phyloP scores from a whole-genome alignment of 2,329 filamentous ascomycete species.

The Xylaria sp. region DNA sequence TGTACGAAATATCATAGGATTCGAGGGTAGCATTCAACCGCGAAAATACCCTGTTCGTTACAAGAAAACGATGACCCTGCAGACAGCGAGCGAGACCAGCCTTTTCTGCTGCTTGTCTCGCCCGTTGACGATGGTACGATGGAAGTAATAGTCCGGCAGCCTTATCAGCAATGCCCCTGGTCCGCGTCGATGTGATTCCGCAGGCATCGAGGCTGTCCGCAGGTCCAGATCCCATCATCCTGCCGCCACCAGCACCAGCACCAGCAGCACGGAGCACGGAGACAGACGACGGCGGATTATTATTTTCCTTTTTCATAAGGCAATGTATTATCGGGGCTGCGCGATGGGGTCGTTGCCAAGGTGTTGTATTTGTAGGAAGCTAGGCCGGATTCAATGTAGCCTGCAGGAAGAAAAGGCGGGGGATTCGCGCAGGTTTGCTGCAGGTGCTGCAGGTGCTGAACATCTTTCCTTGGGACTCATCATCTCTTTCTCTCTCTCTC shows the following conservation, averaged over 20 bases:
- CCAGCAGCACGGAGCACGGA: not conserved
- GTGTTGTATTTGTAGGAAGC: slow-evolving; percentile 15
- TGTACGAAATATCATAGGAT: no score
- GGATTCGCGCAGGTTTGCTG: slow-evolving; percentile 28
- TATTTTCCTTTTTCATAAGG: slow-evolving; percentile 9
- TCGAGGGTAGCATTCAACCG: no score
- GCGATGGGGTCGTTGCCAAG: slow-evolving; percentile 17
- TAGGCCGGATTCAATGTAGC: slow-evolving; percentile 28
- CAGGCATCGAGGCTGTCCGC: slow-evolving; percentile 21
- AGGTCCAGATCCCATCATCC: slow-evolving; percentile 10
- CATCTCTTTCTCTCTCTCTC: no score
- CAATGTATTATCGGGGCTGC: slow-evolving; percentile 6
- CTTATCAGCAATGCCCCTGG: slow-evolving; percentile 8
- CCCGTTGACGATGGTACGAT: not conserved
- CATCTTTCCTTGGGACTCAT: slow-evolving; percentile 9
- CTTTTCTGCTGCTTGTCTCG: not conserved
- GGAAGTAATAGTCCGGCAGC: not conserved
- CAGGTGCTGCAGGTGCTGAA: slow-evolving; percentile 23
- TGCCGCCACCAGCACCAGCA: slow-evolving; percentile 3
- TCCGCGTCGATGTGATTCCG: not conserved
- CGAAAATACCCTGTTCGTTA: no score
- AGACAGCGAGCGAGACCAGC: not conserved
- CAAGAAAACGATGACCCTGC: no score
- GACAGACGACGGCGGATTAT: slow-evolving; percentile 5
- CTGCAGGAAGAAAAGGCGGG: slow-evolving; percentile 29